These are phyloP conservation scores for Apiospora kogelbergensis DNA, from an alignment of 2,329 filamentous ascomycete species.

Conservation along the genomic window DNA sequence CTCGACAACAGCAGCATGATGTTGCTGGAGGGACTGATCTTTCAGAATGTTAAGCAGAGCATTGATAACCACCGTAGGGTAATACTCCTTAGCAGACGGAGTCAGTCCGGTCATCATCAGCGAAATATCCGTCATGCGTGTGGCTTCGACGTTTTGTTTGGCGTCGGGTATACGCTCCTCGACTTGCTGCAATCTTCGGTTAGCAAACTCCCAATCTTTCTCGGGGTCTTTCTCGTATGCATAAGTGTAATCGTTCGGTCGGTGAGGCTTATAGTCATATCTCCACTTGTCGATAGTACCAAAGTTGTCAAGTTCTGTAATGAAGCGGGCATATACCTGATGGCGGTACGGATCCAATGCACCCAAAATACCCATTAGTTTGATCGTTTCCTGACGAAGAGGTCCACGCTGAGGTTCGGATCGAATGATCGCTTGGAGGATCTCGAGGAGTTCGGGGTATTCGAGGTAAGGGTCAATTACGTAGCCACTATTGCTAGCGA, in stretches of 20 bases:
- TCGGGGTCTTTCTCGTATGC: constrained; percentile 2
- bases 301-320: neutral
- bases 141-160: constrained; percentile 63
- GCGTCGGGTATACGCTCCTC: constrained; percentile 85
- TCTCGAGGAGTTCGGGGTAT: constrained; percentile 88
- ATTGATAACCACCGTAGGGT: constrained; percentile 96
- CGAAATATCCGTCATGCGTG: constrained; percentile 84
- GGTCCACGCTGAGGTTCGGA: constrained; percentile 82
- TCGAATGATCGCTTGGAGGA: constrained; percentile 91
- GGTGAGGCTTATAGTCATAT: constrained; percentile 1
- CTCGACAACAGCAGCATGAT: constrained; percentile 92
- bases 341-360: constrained; percentile 96
- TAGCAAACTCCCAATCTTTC: constrained; percentile 8
- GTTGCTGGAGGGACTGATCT: constrained; percentile 83
- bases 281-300: neutral
- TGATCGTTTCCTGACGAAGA: constrained; percentile 90
- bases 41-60: constrained; percentile 90
- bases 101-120: constrained; percentile 97
- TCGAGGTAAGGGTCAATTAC: constrained; percentile 96
- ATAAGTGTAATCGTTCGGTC: neutral
- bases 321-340: constrained; percentile 49
- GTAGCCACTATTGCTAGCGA: constrained; percentile 95
- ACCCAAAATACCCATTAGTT: constrained; percentile 91
- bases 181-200: constrained; percentile 60
- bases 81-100: constrained; percentile 97